Conservation (phyloP, 495 filamentous ascomycete genomes). For the Podospora pseudopauciseta region DNA sequence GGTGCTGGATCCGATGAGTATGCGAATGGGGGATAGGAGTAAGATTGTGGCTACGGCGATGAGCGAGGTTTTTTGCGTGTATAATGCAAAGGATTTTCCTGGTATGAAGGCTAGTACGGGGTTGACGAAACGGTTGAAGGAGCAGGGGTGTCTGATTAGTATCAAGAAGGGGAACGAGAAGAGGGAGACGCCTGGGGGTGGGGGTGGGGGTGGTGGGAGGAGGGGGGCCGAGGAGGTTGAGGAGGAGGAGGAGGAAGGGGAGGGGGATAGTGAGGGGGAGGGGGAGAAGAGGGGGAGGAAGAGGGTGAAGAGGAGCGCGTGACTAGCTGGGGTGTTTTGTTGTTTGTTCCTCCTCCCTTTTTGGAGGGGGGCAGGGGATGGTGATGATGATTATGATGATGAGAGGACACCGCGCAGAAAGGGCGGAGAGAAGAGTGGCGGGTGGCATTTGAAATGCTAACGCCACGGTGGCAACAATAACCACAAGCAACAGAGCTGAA, state of each 20-base stretch:
- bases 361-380: neutral
- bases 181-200: conserved; percentile 45
- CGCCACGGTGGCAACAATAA: neutral
- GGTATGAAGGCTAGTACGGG: conserved; percentile 78
- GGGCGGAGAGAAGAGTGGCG: neutral
- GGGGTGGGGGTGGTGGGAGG: conserved; percentile 26
- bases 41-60: conserved; percentile 63
- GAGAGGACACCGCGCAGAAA: neutral
- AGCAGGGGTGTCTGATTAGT: conserved; percentile 71
- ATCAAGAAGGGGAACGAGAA: conserved; percentile 82
- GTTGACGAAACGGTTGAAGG: conserved; percentile 65
- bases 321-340: neutral
- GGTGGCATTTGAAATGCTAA: neutral
- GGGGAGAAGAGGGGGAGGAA: conserved; percentile 13
- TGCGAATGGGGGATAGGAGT: conserved; percentile 49
- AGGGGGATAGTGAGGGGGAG: conserved; percentile 11
- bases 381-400: neutral
- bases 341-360: neutral
- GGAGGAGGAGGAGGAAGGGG: conserved; percentile 46
- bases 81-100: conserved; percentile 93
- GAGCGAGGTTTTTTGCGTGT: conserved; percentile 81
- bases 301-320: conserved; percentile 8
- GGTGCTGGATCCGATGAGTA: conserved; percentile 58
- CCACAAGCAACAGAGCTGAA: neutral
- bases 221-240: conserved; percentile 45